Conservation (phyloP, 2,329 filamentous ascomycete genomes). For the Periglandula ipomoeae region DNA sequence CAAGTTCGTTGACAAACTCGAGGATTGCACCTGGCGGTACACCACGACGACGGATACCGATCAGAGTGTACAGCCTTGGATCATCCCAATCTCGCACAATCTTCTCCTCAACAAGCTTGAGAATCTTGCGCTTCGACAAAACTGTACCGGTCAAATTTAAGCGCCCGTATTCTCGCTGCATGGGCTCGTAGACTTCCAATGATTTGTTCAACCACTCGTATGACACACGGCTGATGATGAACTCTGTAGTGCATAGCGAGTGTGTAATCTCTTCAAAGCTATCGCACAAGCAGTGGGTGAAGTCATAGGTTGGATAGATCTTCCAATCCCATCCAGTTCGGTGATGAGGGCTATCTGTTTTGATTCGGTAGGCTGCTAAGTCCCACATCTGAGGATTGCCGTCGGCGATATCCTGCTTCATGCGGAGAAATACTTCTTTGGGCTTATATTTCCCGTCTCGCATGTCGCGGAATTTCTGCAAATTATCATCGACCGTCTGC, state of each 20-base stretch:
- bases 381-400: constrained; percentile 97
- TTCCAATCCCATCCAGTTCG: constrained; percentile 77
- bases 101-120: constrained; percentile 67
- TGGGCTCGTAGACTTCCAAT: constrained; percentile 77
- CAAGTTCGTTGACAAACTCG: constrained; percentile 83
- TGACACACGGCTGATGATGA: constrained; percentile 71
- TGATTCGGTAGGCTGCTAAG: constrained; percentile 79
- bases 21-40: constrained; percentile 83
- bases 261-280: constrained; percentile 89
- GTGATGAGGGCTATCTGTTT: constrained; percentile 61
- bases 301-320: constrained; percentile 94
- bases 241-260: constrained; percentile 88
- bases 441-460: constrained; percentile 83
- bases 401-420: constrained; percentile 82
- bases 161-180: constrained; percentile 74
- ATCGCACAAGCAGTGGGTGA: constrained; percentile 84
- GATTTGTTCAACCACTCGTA: constrained; percentile 86
- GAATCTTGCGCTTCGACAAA: constrained; percentile 76
- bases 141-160: constrained; percentile 73
- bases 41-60: constrained; percentile 73
- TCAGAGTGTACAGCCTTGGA: constrained; percentile 79
- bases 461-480: constrained; percentile 83
- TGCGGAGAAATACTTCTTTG: constrained; percentile 74
- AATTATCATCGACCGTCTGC: constrained; percentile 63
- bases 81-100: constrained; percentile 86